Conservation (phyloP, 2,329 filamentous ascomycete species). For the Arthroderma sp. region DNA sequence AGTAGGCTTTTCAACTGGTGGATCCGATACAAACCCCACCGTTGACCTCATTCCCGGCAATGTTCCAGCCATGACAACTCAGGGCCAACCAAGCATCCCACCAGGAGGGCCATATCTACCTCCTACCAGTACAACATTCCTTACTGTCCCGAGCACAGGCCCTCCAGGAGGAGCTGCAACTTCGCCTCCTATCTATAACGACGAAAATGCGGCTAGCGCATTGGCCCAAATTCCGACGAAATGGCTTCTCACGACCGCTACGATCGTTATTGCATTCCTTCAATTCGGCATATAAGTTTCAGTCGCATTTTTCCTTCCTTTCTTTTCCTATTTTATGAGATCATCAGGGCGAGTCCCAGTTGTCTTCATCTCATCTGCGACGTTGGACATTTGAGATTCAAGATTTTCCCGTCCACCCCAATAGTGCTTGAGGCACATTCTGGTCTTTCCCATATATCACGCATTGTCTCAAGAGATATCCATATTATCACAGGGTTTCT, state of each 20-base stretch:
- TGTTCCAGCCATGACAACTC: constrained; percentile 8
- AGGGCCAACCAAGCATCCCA: constrained; percentile 7
- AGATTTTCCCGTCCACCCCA: too few relatives aligned
- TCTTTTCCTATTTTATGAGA: neutral
- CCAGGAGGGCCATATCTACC: neutral
- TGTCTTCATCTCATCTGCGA: too few relatives aligned
- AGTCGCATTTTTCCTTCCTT: neutral
- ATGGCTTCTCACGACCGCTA: neutral
- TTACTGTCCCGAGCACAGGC: constrained; percentile 11
- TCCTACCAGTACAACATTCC: constrained; percentile 4
- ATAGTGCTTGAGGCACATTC: too few relatives aligned
- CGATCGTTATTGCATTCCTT: neutral
- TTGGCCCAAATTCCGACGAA: neutral
- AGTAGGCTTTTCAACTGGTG: constrained; percentile 28
- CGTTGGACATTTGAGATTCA: too few relatives aligned
- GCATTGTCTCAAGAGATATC: too few relatives aligned
- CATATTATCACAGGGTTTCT: too few relatives aligned
- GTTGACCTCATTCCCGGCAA: constrained; percentile 22
- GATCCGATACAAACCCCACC: constrained; percentile 13
- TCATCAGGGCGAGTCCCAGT: too few relatives aligned
- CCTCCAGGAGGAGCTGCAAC: neutral
- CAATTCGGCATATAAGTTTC: constrained; percentile 1
- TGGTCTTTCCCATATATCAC: too few relatives aligned
- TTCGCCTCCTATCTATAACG: neutral
- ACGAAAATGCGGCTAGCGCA: too few relatives aligned